Evolutionary conservation across 2,329 filamentous ascomycete species (phyloP), one percentile per base, ranked within the genome.

Genomic region (Xylaria sp.): DNA sequence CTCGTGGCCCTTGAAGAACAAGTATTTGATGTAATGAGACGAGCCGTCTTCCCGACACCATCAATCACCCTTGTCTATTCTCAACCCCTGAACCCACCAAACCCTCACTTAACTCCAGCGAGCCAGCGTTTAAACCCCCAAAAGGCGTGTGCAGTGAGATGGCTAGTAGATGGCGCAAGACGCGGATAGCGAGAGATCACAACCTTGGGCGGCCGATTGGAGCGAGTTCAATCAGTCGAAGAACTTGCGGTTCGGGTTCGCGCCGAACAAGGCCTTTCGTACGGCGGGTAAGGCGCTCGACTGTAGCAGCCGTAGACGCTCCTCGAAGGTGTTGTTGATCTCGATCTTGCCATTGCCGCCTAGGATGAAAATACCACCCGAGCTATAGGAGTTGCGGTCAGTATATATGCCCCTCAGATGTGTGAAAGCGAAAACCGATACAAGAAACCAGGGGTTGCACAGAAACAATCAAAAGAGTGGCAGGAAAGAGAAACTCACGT

Each of bases 261-360:
- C 91, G 69, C 96, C 96, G 78, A 99, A 99, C 67, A 99, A 86
- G 18, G 91, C 91, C 80, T 92, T 88, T 77, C 96, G 89, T 76
- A 99, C 90, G 52, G 90, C 90, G 15, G 96, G 96, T 66, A 97
- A 88, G 60, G 93, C 92, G 73, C 92, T 92, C 65, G 91, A 90
- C 82, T 97, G 91, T 72, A 98, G 89, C 69, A 98, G 86, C 77
- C 87, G 88, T 81, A 99, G 85, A 73, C 96, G 90, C 79, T 97
- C 92, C 80, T 98, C 96, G 74, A 98, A 92, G 63, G 96, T 98
- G 85, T 99, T 98, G 88, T 97, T 94, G 81, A 99, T 95, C 77
- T 97, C 94, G 79, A 99, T 98, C 87, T 95, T 97, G 79, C 96
- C 96, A 72, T 86, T 86, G 73, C 92, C 91, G 72, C 94, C 93